Conservation (phyloP, 192 early-diverging fungal species). For the Backusella westeae region DNA sequence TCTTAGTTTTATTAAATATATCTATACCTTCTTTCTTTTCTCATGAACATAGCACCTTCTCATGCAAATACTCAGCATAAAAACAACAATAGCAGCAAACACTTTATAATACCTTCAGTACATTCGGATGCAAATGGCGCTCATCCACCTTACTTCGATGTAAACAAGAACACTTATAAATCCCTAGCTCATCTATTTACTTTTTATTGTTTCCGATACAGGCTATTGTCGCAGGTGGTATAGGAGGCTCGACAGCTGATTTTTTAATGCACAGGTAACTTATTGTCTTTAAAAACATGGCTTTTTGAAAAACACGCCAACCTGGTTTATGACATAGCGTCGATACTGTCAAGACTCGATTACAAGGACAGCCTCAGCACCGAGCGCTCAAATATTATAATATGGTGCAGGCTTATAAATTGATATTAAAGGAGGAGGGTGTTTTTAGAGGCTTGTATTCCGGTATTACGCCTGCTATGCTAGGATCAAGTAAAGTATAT, state of each 20-base stretch:
- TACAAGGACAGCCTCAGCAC: constrained; percentile 53
- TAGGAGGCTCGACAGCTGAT: constrained; percentile 53
- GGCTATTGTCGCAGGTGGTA: constrained; percentile 49
- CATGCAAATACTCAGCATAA: background rate
- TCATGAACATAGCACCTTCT: constrained; percentile 8
- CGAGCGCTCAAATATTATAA: constrained; percentile 49
- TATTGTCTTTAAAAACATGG: background rate
- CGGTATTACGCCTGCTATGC: constrained; percentile 56
- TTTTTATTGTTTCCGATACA: constrained; percentile 8
- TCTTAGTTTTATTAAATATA: background rate
- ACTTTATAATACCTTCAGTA: background rate
- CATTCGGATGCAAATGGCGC: background rate
- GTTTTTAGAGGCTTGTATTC: constrained; percentile 50
- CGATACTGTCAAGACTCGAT: constrained; percentile 57
- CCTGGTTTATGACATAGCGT: constrained; percentile 8
- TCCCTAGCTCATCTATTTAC: background rate
- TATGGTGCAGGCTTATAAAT: constrained; percentile 56
- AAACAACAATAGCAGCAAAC: background rate
- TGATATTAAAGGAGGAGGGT: constrained; percentile 56
- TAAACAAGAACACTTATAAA: constrained; percentile 3
- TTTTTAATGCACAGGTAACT: constrained; percentile 58
- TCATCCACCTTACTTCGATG: constrained; percentile 34
- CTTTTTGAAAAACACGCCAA: background rate
- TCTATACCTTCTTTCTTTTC: background rate
- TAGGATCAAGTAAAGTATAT: constrained; percentile 34